Evolutionary conservation across 805 yeast species (phyloP), one percentile per base, ranked within the genome.

Genomic region (Tanozyma kutaoensis): DNA sequence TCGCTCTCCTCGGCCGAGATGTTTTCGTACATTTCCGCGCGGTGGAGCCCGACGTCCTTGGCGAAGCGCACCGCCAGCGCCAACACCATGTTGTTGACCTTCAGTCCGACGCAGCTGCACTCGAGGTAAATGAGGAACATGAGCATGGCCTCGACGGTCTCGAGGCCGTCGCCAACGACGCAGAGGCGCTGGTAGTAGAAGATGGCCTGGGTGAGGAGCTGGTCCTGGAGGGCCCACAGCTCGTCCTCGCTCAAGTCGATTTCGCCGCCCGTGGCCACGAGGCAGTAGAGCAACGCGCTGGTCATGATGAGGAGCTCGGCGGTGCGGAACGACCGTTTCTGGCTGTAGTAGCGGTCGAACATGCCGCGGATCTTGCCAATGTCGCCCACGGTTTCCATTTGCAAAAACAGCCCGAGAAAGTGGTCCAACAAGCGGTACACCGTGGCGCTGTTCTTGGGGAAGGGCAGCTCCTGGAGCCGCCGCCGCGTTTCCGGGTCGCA

Each of bases 401-500:
- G 29, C 8, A 24, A 22, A 4, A 15, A 12, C 13, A 20, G 27
- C 14, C 31, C 24, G 27, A 29, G 23, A 8, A 26, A 14, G 13
- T 28, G 27, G 10, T 17, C 20, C 24, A 29, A 20, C 13, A 28
- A 14, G 13, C 21, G 15, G 4, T 19, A 11, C 14, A 36, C 24
- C 4, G 27, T 20, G 12, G 35, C 34, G 13, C 27, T 30, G 22
- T 46, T 37, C 7, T 34, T 32, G 1, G 42, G 38, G 12, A 55
- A 38, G 1, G 59, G 57, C 9, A 32, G 24, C 19, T 39, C 45
- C 16, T 48, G 34, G 16, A 43, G 28, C 21, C 36, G 37, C n/a
- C 26, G 30, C 15, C 38, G 38, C 12, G 28, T 41, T 11, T 39
- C 31, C 4, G 35, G 33, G 23, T 43, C 46, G 9, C 46, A 29